Evolutionary conservation across 2,329 filamentous ascomycete species (phyloP).

Genomic region (Nothophoma quercina): DNA sequence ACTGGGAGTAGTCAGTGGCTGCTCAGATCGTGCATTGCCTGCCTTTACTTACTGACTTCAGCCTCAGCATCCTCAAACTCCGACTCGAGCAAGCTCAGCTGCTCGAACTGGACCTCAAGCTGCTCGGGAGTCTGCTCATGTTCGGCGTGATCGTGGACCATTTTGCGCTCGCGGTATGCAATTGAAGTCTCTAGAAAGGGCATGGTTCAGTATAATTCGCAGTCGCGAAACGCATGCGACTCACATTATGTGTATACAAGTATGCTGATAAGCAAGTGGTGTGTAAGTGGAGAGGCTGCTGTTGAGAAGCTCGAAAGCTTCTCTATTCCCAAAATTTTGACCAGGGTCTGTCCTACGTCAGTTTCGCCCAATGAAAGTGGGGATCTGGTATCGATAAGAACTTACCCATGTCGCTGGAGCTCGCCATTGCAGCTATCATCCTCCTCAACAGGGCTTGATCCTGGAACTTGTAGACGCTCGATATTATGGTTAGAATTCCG

Average conservation of each 20-base stretch:
- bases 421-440: not conserved
- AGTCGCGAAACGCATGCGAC: slow-evolving; percentile 9
- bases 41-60: slow-evolving; percentile 70
- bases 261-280: slow-evolving; percentile 9
- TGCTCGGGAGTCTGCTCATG: slow-evolving; percentile 31
- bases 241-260: slow-evolving; percentile 12
- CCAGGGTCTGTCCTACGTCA: slow-evolving; percentile 17
- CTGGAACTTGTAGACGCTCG: slow-evolving; percentile 1
- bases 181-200: slow-evolving; percentile 24
- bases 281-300: slow-evolving; percentile 20
- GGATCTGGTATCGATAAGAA: slow-evolving; percentile 12
- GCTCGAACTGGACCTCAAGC: slow-evolving; percentile 64
- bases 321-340: slow-evolving; percentile 11
- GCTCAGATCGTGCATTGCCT: not conserved
- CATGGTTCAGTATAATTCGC: slow-evolving; percentile 18
- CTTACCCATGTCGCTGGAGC: not conserved
- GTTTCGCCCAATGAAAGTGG: slow-evolving; percentile 14
- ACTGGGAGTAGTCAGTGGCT: slow-evolving; percentile 58
- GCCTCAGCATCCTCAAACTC: slow-evolving; percentile 85
- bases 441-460: slow-evolving; percentile 8
- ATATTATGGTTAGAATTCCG: not conserved
- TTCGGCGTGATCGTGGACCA: slow-evolving; percentile 29
- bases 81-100: slow-evolving; percentile 79
- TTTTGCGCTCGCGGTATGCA: slow-evolving; percentile 22
- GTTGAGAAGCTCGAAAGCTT: slow-evolving; percentile 8